Evolutionary conservation across 441 rosid species (phyloP), one percentile per base, ranked within the genome.

Genomic region (Daphne laureola): DNA sequence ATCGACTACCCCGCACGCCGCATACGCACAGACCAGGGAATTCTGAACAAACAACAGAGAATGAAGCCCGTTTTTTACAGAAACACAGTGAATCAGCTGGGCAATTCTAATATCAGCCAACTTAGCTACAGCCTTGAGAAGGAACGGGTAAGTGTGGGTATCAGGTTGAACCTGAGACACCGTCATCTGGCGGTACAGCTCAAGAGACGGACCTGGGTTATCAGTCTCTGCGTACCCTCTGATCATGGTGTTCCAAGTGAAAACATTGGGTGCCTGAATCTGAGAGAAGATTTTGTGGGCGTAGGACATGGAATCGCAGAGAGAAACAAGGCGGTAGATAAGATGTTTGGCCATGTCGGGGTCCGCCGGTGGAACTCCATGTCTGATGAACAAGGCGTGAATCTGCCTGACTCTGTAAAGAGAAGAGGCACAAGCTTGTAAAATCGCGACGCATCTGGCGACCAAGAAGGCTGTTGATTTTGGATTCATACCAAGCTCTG

Each of bases 131-230:
- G 89, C 86, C 51, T 90, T 90, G 4, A 79, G 70, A 58, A 89
- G 76, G 63, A 83, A 89, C 56, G 97, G 96, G 59, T 77, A 89
- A 0, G 97, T 89, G 55, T 86, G 83, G 5, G 82, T 78, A 55
- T 89, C 95, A 3, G 97, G 84, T 43, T 67, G 54, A 7, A 78
- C 61, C 4, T 59, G 64, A 46, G 69, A 71, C 21, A 65, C 63
- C 27, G 53, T 59, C 90, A 89, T 73, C 35, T 53, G 65, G 38
- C 59, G 63, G 56, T 75, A 80, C 50, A 89, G 73, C 25, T 73
- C 65, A 50, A 75, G 58, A 41, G 84, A 92, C 1, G 79, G 77
- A 43, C 26, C 46, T 12, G 87, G 79, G 54, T 65, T 64, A 41
- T 64, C 69, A 52, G 63, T 65, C 78, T 86, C 92, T 0, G 83